These are phyloP conservation scores for Persicaria maculosa DNA, from an alignment of 148 eudicot species.

Conservation along the genomic window DNA sequence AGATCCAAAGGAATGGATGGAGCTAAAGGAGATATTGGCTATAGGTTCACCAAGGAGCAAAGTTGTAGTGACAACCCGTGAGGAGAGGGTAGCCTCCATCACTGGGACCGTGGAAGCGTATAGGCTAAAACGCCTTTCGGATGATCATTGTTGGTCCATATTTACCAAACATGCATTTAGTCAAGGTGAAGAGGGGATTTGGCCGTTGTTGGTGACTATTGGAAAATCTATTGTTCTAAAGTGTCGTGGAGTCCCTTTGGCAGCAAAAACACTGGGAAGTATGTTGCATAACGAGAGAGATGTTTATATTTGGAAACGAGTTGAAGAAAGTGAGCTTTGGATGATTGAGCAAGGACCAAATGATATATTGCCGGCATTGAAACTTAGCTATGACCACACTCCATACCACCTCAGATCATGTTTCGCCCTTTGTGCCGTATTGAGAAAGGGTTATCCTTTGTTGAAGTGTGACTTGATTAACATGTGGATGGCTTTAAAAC, in stretches of 20 bases:
- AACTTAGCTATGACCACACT: conserved; percentile 19
- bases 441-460: neutral
- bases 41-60: conserved; percentile 10
- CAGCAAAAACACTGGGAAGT: conserved; percentile 21
- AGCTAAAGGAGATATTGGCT: neutral
- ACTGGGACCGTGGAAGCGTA: neutral
- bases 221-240: conserved; percentile 16
- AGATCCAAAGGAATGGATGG: neutral
- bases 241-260: conserved; percentile 21
- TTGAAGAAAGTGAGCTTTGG: conserved; percentile 5
- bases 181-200: neutral
- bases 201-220: conserved; percentile 6
- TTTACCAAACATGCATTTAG: conserved; percentile 15
- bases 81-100: conserved; percentile 4
- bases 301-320: conserved; percentile 4
- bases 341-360: neutral
- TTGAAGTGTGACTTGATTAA: neutral
- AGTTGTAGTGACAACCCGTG: conserved; percentile 25
- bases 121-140: conserved; percentile 11
- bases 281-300: conserved; percentile 12
- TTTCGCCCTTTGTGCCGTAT: conserved; percentile 14
- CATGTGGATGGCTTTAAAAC: conserved; percentile 22
- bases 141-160: conserved; percentile 10
- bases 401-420: conserved; percentile 13
- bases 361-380: conserved; percentile 13